Evolutionary conservation across 2,329 filamentous ascomycete species (phyloP), one percentile per base, ranked within the genome.

Genomic region (Metarhizium brunneum): DNA sequence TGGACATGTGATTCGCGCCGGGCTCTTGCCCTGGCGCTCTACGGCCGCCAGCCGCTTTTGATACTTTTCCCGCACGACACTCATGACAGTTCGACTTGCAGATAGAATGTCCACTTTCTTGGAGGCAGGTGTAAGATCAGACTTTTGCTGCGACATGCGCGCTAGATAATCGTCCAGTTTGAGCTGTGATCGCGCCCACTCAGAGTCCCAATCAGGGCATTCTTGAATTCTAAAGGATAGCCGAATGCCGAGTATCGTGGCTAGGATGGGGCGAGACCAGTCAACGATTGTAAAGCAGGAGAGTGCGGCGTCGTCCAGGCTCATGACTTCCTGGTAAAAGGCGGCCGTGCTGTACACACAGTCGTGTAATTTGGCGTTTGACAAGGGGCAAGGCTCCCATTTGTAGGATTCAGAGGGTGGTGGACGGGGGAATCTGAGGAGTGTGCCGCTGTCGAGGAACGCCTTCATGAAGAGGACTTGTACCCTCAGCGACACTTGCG

Each of bases 1-100:
- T 14, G 79, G 79, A 57, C 79, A 82, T 4, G 66, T 68, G 18
- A 54, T 64, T 58, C 30, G 18, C 49, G 18, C 59, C 57, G 59
- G 54, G 18, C 64, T 59, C 50, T 63, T 55, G 6, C 62, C 57
- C 13, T 58, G 55, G 45, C 55, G 57, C 50, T 69, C 65, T 45
- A 73, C 58, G 50, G 65, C 64, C 3, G 69, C 70, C 3, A 75
- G 60, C 32, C 75, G 70, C 47, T 65, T 70, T 45, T 71, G 66
- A 61, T 74, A 81, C 65, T 78, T 81, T 20, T 63, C 63, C 63
- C 66, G 73, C 45, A 82, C 69, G 14, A 78, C 71, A 2, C 66
- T 65, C 3, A 82, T 60, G 36, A 82, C 71, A 7, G 79, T 66
- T 48, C 68, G 70, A 47, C 76, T 72, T 0, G 78, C 79, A 0